Evolutionary conservation across 495 filamentous ascomycete species (phyloP), one percentile per base, ranked within the genome.

Genomic region (Aspergillus coremiiformis): DNA sequence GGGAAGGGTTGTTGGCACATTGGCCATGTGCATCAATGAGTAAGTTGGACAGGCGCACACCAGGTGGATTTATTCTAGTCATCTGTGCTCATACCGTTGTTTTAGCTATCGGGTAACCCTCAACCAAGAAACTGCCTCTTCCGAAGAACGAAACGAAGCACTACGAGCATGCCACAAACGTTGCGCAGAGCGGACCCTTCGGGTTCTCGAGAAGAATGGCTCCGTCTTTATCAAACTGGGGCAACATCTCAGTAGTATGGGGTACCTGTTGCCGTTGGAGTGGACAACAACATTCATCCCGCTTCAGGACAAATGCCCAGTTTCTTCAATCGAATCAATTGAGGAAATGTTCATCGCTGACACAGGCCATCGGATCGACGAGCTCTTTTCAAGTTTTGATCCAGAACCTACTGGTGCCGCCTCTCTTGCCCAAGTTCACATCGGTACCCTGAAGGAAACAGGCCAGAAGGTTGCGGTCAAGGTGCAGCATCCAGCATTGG

Each of bases 151-250:
- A 59, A 72, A 78, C n/a, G 67, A 66, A 24, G 60, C 83, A n/a
- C 75, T 99, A 43, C 84, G 81, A 56, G 83, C 82, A 59, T 97
- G 93, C 64, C 93, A 99, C 71, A 85, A 92, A 66, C 80, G 93
- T 62, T 99, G 93, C 69, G 94, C 93, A 11, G 78, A 87, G 59
- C 83, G 93, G 49, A 96, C 93, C 10, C 72, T 97, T 15, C 75
- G 76, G 30, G 90, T 93, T 0, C 71, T 99, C 23, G 92, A 99
- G 74, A 86, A 84, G 71, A 97, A 94, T 70, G 93, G 93, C 32
- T 95, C 91, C 5, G 90, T 99, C 59, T 99, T 97, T 59, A 97
- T 99, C 62, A 99, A 99, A 67, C 70, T 99, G 22, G 93, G 93
- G 20, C 93, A 99, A 57, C 93, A 99, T 72, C 69, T 99, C 67